Evolutionary conservation across 495 filamentous ascomycete species (phyloP), one percentile per base, ranked within the genome.

Genomic region (Zalerion maritima): DNA sequence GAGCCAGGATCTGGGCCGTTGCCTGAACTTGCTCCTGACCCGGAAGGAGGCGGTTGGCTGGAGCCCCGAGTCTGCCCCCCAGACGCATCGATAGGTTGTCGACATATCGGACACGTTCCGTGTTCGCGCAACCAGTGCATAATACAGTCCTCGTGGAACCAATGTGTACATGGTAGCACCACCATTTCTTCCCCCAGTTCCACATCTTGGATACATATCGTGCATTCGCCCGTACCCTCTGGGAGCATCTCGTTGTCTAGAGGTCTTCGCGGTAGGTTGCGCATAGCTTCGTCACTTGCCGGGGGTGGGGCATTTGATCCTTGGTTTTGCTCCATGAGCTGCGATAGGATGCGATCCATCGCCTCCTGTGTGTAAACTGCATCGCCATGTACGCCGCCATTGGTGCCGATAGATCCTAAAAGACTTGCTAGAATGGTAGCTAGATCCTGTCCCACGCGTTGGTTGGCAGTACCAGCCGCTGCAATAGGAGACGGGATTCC

Each of bases 341-440:
- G 69, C 1, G 82, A 75, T 23, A 97, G 77, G 34, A 97, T 78
- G 18, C 80, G 73, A 48, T 97, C 87, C 1, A 96, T 55, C 9
- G 81, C 84, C 54, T 89, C 85, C 57, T 94, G 82, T 1, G 78
- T 74, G 44, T 83, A 92, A 1, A 94, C 89, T n/a, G 75, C 81
- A 49, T 96, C 87, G 9, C 83, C 83, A 31, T 68, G 61, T 4
- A 63, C 61, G 5, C 61, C 71, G 18, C 51, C 49, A 12, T n/a
- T n/a, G n/a, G n/a, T n/a, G n/a, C n/a, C n/a, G n/a, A n/a, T n/a
- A n/a, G n/a, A n/a, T n/a, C n/a, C n/a, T n/a, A n/a, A n/a, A n/a
- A n/a, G n/a, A n/a, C n/a, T n/a, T n/a, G n/a, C 72, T 21, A 84
- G 48, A 20, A 87, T 37, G 4, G 57, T 50, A 15, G 53, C 48